Percentiles rank a stretch among this genome's conserved stretches.
phyloP scores from a whole-genome alignment of 441 rosid species.

The Isatis lusitanica region DNA sequence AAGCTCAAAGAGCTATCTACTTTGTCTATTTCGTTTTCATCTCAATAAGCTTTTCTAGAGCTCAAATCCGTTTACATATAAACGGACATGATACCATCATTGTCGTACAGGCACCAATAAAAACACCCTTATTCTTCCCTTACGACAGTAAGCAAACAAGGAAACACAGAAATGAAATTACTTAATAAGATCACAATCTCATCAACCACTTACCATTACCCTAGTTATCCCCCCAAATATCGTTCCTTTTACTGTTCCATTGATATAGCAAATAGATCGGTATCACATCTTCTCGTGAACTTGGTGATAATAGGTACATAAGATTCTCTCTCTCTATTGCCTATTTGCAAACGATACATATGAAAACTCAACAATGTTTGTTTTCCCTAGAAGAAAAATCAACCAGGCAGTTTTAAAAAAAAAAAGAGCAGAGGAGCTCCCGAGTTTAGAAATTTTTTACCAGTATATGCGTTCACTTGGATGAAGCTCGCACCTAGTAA shows the following conservation, averaged over 20 bases:
- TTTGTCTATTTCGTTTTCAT: too few relatives aligned
- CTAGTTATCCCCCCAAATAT: background rate
- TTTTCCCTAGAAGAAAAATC: background rate
- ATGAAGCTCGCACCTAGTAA: slow-evolving; percentile 23
- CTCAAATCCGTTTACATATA: too few relatives aligned
- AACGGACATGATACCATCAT: background rate
- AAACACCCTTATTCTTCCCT: background rate
- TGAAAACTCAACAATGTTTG: background rate
- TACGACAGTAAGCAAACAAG: too few relatives aligned
- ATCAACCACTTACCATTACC: background rate
- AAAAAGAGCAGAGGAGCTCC: background rate
- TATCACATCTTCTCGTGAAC: background rate
- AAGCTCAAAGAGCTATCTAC: too few relatives aligned
- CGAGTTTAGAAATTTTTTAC: background rate
- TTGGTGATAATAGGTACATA: background rate
- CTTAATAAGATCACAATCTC: slow-evolving; percentile 4
- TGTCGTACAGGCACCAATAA: background rate
- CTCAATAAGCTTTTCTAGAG: too few relatives aligned
- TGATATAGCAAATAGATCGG: background rate
- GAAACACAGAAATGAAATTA: background rate
- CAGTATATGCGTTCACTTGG: slow-evolving; percentile 35
- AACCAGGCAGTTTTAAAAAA: background rate
- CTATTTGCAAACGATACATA: slow-evolving; percentile 1
- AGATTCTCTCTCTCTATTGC: background rate
- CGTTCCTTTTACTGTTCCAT: background rate